Evolutionary conservation across 371 early-diverging fungal genomes (phyloP), one percentile per base, ranked within the genome.

Genomic region (Rhizopus microsporus): DNA sequence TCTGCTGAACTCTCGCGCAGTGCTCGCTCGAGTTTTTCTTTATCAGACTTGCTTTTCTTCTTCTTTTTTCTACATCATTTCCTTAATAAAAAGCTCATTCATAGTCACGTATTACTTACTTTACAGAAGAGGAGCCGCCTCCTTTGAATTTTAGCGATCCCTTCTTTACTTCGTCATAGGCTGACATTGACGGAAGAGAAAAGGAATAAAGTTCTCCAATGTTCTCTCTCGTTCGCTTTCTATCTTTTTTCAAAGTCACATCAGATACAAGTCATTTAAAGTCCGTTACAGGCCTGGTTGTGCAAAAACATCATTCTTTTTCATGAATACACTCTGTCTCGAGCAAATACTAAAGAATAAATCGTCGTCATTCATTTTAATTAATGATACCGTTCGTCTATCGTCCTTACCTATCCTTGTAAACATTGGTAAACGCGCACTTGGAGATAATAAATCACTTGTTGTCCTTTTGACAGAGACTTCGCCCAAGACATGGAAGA

Each of bases 91-190:
- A 7, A 34, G 30, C 7, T 15, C 4, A 49, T 47, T 40, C 1
- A 16, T 39, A 15, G 46, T 34, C 23, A 1, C 23, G 23, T 23
- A 38, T 30, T 38, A 31, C 65, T 49, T 82, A 84, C 83, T 82
- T 85, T 56, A 78, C 74, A 38, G 75, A 64, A 40, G 69, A 47
- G 33, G 78, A 67, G n/a, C 76, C 80, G 35, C 82, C 77, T 44
- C 82, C 82, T 61, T 81, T 84, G 59, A 84, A 75, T 51, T 82
- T 84, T 54, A 84, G 77, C 16, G 85, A 75, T 48, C 83, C 83
- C 39, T 71, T 73, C 44, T 77, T 76, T 56, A 77, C 78, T 56
- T 74, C 74, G 59, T 82, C 83, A 57, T 84, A 84, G 49, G 71
- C 76, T 39, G 79, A 79, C 73, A 74, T 74, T 23, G 23, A 23